Percentiles rank a stretch among this genome's conserved stretches.
Conservation (phyloP, 495 filamentous ascomycete genomes). For the Aspergillus coremiiformis region DNA sequence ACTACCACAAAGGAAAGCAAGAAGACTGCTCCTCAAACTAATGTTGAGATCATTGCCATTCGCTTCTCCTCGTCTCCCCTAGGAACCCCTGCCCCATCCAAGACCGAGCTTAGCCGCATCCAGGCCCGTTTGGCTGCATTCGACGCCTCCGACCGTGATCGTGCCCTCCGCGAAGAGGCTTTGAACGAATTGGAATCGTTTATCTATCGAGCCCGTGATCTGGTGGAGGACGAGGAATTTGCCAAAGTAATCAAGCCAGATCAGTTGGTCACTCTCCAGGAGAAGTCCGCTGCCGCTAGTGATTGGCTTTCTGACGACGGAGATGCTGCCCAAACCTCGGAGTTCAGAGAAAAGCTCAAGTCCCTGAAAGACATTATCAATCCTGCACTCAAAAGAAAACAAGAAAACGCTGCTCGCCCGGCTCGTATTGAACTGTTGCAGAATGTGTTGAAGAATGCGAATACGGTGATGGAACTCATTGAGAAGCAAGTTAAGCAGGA, state of each 20-base stretch:
- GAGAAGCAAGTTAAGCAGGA: slow-evolving; percentile 36
- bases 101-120: slow-evolving; percentile 55
- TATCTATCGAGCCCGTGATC: slow-evolving; percentile 81
- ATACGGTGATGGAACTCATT: slow-evolving; percentile 41
- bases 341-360: slow-evolving; percentile 64
- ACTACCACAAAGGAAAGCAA: slow-evolving; percentile 40
- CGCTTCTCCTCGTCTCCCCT: slow-evolving; percentile 52
- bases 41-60: slow-evolving; percentile 63
- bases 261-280: slow-evolving; percentile 53
- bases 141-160: slow-evolving; percentile 71
- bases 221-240: slow-evolving; percentile 69
- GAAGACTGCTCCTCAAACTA: slow-evolving; percentile 50
- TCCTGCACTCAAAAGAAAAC: slow-evolving; percentile 59
- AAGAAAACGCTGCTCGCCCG: slow-evolving; percentile 60
- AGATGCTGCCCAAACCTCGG: slow-evolving; percentile 60
- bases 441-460: slow-evolving; percentile 49
- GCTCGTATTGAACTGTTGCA: slow-evolving; percentile 56
- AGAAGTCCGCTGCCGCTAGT: slow-evolving; percentile 56
- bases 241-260: slow-evolving; percentile 56
- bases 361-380: slow-evolving; percentile 62
- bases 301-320: slow-evolving; percentile 92
- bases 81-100: slow-evolving; percentile 51
- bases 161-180: slow-evolving; percentile 72
- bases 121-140: slow-evolving; percentile 70
- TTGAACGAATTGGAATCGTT: slow-evolving; percentile 90